Evolutionary conservation across 2,329 filamentous ascomycete species (phyloP).

Genomic region (Calonectria multiphialidica): DNA sequence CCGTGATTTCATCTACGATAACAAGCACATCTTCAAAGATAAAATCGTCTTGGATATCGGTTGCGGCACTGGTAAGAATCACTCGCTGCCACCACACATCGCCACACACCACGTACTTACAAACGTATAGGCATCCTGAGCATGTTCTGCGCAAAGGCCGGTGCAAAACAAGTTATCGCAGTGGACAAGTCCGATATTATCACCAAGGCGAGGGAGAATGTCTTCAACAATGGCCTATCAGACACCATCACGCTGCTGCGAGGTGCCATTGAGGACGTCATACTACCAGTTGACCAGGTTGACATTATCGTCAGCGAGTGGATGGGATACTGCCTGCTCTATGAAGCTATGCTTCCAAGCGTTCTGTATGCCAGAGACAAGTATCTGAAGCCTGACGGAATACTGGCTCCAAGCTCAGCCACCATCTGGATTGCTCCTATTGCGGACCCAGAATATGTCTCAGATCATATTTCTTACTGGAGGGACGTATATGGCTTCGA

Average conservation of each 20-base stretch:
- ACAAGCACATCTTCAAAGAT: constrained; percentile 87
- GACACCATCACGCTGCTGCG: constrained; percentile 82
- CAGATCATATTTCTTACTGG: constrained; percentile 88
- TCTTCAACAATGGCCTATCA: constrained; percentile 83
- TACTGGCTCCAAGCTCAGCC: constrained; percentile 89
- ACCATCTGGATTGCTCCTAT: constrained; percentile 87
- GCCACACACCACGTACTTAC: not conserved
- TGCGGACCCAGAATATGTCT: constrained; percentile 80
- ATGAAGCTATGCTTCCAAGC: constrained; percentile 96
- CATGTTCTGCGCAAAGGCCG: constrained; percentile 94
- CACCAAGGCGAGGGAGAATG: constrained; percentile 85
- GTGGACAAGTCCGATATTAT: constrained; percentile 96
- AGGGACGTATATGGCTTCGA: constrained; percentile 94
- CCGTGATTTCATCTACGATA: constrained; percentile 93
- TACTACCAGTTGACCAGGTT: constrained; percentile 81
- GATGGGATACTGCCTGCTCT: constrained; percentile 96
- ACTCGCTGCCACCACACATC: constrained; percentile 31
- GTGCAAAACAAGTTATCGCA: constrained; percentile 86
- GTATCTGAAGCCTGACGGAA: constrained; percentile 83
- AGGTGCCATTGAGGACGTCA: constrained; percentile 90
- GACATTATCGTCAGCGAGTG: constrained; percentile 97
- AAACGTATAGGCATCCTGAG: constrained; percentile 77
- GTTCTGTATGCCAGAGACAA: constrained; percentile 89
- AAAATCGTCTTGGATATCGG: constrained; percentile 94
- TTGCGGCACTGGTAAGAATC: constrained; percentile 74